Evolutionary conservation across 2,329 filamentous ascomycete genomes (phyloP).

Genomic region (Calonectria crousiana): DNA sequence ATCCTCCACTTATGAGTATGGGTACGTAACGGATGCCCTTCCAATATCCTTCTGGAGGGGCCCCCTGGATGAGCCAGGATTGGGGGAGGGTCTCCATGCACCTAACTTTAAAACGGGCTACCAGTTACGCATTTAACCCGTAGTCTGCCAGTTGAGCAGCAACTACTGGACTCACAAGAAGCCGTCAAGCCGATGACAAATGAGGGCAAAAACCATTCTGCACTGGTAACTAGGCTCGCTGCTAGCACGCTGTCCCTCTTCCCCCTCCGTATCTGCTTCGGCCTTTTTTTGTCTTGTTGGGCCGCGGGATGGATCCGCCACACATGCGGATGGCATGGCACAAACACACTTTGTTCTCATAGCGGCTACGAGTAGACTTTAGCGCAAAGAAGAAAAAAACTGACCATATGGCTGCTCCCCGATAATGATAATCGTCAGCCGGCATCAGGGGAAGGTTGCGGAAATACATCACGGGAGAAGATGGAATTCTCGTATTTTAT

Average conservation of each 20-base stretch:
- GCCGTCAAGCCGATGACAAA: conserved; percentile 11
- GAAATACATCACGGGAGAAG: conserved; percentile 13
- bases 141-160: background rate
- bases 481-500: background rate
- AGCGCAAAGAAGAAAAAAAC: background rate
- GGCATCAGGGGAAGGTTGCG: background rate
- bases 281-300: conserved; percentile 4
- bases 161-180: background rate
- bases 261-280: conserved; percentile 1
- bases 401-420: background rate
- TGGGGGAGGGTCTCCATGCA: conserved; percentile 26
- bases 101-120: conserved; percentile 32
- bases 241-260: background rate
- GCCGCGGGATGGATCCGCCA: conserved; percentile 10
- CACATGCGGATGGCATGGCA: background rate
- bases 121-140: conserved; percentile 17
- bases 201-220: background rate
- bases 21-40: conserved; percentile 22
- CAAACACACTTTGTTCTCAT: background rate
- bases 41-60: conserved; percentile 18
- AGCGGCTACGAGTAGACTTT: background rate
- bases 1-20: conserved; percentile 14
- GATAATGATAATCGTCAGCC: background rate
- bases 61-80: conserved; percentile 22
- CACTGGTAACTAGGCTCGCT: background rate